These are phyloP conservation scores for Glycine tomentella DNA, from an alignment of 306 rosid genomes.

Conservation along the genomic window DNA sequence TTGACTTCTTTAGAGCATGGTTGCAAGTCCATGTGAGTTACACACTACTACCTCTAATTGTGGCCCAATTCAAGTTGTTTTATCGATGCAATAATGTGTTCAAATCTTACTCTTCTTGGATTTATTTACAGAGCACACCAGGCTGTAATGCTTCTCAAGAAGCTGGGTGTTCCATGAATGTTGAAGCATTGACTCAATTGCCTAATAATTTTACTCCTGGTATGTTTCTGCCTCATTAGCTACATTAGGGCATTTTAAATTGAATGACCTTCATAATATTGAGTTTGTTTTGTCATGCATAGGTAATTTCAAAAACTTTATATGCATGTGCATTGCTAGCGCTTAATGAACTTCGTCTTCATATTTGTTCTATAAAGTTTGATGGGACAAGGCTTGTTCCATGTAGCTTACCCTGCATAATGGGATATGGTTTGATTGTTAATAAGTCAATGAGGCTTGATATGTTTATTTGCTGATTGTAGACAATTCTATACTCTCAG, in stretches of 20 bases:
- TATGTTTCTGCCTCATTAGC: conserved; percentile 26
- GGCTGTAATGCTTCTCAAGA: not conserved
- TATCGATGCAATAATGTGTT: not conserved
- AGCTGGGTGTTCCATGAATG: not conserved
- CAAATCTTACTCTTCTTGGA: conserved; percentile 5
- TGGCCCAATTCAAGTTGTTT: not conserved
- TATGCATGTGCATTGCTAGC: conserved; percentile 13
- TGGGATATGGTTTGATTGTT: not conserved
- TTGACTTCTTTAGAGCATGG: conserved; percentile 8
- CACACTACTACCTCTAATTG: not conserved
- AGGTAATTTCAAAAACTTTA: not conserved
- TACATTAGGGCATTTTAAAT: not conserved
- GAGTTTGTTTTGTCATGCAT: not conserved
- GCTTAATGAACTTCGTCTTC: not conserved
- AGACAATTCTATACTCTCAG: not conserved
- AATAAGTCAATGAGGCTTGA: not conserved
- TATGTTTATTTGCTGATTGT: not conserved
- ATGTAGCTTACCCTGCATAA: not conserved
- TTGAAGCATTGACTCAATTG: not conserved
- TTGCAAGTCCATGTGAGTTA: not conserved
- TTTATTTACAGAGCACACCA: conserved; percentile 26
- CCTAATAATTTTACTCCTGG: not conserved
- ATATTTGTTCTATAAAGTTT: conserved; percentile 15
- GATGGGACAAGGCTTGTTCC: not conserved
- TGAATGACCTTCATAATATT: not conserved